Conservation (phyloP, 768 basidiomycete species). For the Fibroporia radiculosa region DNA sequence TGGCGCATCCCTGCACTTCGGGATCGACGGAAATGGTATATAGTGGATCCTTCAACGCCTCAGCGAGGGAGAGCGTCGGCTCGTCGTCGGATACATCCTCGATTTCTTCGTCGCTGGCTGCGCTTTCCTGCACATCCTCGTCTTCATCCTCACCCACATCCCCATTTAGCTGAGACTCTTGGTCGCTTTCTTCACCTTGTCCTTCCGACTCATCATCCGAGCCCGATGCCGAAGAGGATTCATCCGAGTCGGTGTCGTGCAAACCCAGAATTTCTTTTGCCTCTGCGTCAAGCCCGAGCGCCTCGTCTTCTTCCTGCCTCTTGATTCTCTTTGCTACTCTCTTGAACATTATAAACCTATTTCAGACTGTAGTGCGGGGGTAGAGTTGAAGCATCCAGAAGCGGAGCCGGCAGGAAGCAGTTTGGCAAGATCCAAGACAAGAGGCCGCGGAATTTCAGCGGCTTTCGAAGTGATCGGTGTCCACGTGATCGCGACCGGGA, state of each 20-base stretch:
- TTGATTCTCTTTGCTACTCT: constrained; percentile 60
- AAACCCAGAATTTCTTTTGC: constrained; percentile 57
- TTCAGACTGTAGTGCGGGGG: too few species aligned
- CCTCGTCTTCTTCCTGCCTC: constrained; percentile 56
- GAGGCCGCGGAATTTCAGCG: too few species aligned
- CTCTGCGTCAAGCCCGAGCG: constrained; percentile 56
- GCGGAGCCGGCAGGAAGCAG: too few species aligned
- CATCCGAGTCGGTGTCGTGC: constrained; percentile 71
- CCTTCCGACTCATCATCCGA: constrained; percentile 16
- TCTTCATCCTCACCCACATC: constrained; percentile 18
- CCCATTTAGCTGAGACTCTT: constrained; percentile 16
- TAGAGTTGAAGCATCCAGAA: too few species aligned
- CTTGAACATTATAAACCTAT: constrained; percentile 55
- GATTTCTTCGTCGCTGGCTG: constrained; percentile 13
- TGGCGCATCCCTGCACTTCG: constrained; percentile 48
- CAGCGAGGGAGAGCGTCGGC: constrained; percentile 43
- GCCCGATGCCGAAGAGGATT: constrained; percentile 38
- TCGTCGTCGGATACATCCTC: constrained; percentile 21
- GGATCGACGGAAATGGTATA: constrained; percentile 51
- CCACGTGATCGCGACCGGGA: too few species aligned
- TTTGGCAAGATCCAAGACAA: too few species aligned
- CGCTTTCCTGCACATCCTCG: constrained; percentile 24
- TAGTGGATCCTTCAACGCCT: constrained; percentile 58
- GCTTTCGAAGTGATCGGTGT: too few species aligned
- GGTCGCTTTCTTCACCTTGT: constrained; percentile 6